A percentile compares a stretch with the other conserved stretches of the same genome.
Evolutionary conservation across 345 rosid species (phyloP).

Genomic region (Aegle marmelos): DNA sequence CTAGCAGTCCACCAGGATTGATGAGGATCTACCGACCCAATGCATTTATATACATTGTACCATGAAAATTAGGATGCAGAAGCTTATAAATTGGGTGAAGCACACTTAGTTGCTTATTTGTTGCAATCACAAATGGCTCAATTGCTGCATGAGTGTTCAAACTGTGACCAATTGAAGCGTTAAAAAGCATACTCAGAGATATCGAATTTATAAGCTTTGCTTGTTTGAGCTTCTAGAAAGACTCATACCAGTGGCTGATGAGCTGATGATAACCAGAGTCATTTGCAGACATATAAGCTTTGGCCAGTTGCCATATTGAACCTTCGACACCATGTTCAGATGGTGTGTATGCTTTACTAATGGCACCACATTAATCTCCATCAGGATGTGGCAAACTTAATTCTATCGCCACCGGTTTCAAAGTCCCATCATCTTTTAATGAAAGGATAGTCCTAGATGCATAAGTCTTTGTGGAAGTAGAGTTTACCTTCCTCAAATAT

Average conservation of each 20-base stretch:
- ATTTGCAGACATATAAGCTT: constrained; percentile 76
- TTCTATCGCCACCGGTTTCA: constrained; percentile 84
- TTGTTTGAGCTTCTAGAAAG: not conserved
- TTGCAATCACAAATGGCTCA: constrained; percentile 73
- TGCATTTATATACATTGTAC: constrained; percentile 76
- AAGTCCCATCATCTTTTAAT: constrained; percentile 70
- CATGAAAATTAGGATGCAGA: constrained; percentile 72
- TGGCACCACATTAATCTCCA: constrained; percentile 58
- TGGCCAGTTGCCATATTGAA: constrained; percentile 80
- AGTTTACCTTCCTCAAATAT: constrained; percentile 57
- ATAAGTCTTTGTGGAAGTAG: constrained; percentile 57
- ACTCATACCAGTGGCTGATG: constrained; percentile 81
- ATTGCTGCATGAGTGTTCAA: constrained; percentile 63
- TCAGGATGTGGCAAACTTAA: constrained; percentile 74
- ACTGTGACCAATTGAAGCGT: constrained; percentile 30
- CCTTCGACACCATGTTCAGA: constrained; percentile 59
- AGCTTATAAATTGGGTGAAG: constrained; percentile 78
- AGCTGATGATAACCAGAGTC: constrained; percentile 93
- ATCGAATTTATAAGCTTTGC: not conserved
- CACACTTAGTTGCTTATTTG: constrained; percentile 69
- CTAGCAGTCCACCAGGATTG: constrained; percentile 60
- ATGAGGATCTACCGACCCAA: constrained; percentile 52
- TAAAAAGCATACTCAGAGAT: not conserved
- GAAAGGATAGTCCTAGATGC: constrained; percentile 77
- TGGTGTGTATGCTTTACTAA: constrained; percentile 63